These are phyloP conservation scores for Ophiocordyceps sinensis DNA, from an alignment of 2,329 filamentous ascomycete genomes.

Conservation along the genomic window DNA sequence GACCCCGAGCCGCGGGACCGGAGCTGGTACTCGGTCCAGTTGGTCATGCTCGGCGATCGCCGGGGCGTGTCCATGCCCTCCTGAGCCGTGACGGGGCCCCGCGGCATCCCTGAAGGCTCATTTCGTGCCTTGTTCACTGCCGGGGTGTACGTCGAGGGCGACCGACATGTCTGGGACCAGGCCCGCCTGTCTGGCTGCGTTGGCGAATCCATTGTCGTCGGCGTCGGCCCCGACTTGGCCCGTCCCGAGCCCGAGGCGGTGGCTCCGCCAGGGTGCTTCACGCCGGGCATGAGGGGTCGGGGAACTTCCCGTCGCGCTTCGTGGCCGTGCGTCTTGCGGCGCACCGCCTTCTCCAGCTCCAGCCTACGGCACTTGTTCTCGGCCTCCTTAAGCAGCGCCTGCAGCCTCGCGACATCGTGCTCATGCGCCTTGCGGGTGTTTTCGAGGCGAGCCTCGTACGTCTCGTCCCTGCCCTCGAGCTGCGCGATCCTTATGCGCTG, in stretches of 20 bases:
- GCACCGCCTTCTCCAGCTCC: conserved; percentile 12
- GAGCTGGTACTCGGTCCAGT: conserved; percentile 13
- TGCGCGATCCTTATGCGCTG: conserved; percentile 18
- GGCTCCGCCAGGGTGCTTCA: conserved; percentile 1
- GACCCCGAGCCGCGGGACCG: conserved; percentile 22
- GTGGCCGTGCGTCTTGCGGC: conserved; percentile 7
- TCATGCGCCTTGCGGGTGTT: conserved; percentile 20
- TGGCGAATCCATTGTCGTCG: neutral
- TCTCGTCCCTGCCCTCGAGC: conserved; percentile 24
- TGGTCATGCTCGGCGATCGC: conserved; percentile 13
- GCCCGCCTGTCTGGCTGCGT: neutral
- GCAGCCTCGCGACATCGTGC: conserved; percentile 16
- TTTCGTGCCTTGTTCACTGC: neutral
- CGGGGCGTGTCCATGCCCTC: conserved; percentile 2
- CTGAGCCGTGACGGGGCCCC: neutral
- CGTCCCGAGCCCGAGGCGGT: neutral
- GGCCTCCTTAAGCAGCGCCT: conserved; percentile 20
- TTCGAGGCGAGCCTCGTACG: conserved; percentile 22
- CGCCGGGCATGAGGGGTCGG: conserved; percentile 4
- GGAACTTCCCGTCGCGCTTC: conserved; percentile 8
- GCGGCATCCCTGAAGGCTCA: neutral
- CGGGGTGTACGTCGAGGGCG: neutral
- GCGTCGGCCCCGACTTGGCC: neutral
- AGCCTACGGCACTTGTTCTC: conserved; percentile 15
- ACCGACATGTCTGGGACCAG: neutral